Evolutionary conservation across 2,329 filamentous ascomycete genomes (phyloP), one percentile per base, ranked within the genome.

Genomic region (Trichophyton mentagrophytes): DNA sequence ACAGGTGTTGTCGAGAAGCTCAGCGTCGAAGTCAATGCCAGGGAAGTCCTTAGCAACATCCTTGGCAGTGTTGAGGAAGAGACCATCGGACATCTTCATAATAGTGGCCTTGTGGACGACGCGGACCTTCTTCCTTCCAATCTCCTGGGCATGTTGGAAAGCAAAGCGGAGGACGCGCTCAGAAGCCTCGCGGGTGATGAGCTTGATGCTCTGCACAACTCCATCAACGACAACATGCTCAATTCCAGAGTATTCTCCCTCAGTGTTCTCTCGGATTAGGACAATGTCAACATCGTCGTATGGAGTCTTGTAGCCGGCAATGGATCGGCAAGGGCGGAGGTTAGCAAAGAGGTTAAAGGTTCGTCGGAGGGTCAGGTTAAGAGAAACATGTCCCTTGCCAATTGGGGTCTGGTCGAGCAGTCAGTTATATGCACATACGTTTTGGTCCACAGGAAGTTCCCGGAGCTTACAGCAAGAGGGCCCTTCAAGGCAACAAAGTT

Each of bases 321-420:
- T 90, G 66, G 90, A 96, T 74, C 90, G 89, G 85, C 95, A 99
- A 65, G 95, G 93, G 72, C 95, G 91, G 71, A 99, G 83, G 81
- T 99, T 99, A 80, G 93, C 95, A 78, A 99, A 99, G 71, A 99
- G 90, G 83, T 99, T 99, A 82, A 99, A 99, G 66, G 95, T 99
- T 73, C 93, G 88, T 74, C 93, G 92, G 71, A 99, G 90, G 63
- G 93, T 99, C 67, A 99, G 82, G 84, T 99, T 99, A 69, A 99
- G 89, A 62, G 93, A 97, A 75, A 99, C 92, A 80, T 99, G 93
- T 72, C 93, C 93, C 83, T 97, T 99, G 77, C 95, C 93, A 71
- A 99, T 85, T 66, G 93, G 93, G 2, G 93, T 99, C 84, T 91
- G 67, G 3, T 57, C 59, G 8, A 38, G 42, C 46, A 4, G 57